Conservation (phyloP, 2,329 filamentous ascomycete species). For the Fusarium sacchari region DNA sequence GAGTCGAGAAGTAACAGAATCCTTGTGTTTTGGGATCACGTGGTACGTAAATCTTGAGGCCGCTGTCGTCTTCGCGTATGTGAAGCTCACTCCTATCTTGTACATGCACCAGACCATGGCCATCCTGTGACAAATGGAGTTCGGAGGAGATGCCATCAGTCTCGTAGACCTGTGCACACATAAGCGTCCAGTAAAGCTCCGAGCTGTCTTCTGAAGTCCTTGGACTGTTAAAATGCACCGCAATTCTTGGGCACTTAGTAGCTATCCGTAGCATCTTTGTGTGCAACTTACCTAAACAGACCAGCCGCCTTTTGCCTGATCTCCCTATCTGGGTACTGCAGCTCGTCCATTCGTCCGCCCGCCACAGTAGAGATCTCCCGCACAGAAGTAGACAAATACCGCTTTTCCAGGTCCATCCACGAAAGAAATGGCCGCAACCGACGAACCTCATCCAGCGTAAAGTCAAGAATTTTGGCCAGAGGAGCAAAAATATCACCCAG, state of each 20-base stretch:
- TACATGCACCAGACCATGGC: constrained; percentile 18
- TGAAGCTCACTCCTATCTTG: constrained; percentile 41
- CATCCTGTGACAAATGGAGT: constrained; percentile 44
- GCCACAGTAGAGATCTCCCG: constrained; percentile 48
- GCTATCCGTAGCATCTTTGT: fast-evolving
- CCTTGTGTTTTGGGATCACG: constrained; percentile 40
- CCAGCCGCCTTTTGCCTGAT: constrained; percentile 46
- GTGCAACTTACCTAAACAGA: constrained; percentile 44
- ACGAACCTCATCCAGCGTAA: constrained; percentile 47
- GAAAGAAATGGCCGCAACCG: constrained; percentile 45
- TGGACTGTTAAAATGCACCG: constrained; percentile 38
- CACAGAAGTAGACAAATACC: constrained; percentile 48
- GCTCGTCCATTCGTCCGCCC: constrained; percentile 4
- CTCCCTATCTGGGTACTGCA: constrained; percentile 40
- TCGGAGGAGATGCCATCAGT: constrained; percentile 45
- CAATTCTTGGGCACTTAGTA: constrained; percentile 26
- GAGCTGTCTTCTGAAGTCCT: background rate
- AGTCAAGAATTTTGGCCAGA: constrained; percentile 49
- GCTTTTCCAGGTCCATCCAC: constrained; percentile 47
- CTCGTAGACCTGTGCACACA: constrained; percentile 41
- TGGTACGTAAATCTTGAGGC: constrained; percentile 48
- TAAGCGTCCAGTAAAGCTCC: constrained; percentile 22
- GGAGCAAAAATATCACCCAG: constrained; percentile 42
- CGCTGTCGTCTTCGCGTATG: constrained; percentile 39
- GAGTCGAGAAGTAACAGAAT: constrained; percentile 41